Evolutionary conservation across 441 rosid genomes (phyloP).

Genomic region (Adansonia madagascariensis): DNA sequence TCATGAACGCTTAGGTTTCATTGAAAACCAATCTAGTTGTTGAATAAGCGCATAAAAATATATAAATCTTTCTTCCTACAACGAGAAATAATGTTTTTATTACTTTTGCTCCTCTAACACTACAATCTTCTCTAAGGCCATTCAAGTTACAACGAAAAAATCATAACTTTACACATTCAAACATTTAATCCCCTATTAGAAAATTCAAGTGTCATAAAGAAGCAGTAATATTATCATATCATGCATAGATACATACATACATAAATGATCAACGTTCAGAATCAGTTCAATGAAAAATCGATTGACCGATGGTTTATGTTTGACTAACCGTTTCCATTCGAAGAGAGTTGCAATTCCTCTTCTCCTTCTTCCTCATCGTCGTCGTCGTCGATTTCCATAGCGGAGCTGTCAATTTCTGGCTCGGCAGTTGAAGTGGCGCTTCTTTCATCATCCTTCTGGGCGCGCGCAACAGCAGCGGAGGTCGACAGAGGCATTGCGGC

Average conservation of each 20-base stretch:
- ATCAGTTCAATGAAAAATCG: neutral
- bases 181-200: neutral
- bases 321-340: constrained; percentile 34
- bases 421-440: constrained; percentile 2
- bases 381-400: constrained; percentile 38
- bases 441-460: constrained; percentile 25
- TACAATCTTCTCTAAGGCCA: neutral
- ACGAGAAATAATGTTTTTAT: neutral
- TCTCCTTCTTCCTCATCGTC: constrained; percentile 32
- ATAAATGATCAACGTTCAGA: neutral
- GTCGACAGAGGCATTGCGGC: constrained; percentile 32
- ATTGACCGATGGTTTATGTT: neutral
- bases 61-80: neutral
- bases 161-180: neutral
- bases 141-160: neutral
- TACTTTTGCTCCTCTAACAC: neutral
- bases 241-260: neutral
- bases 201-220: constrained; percentile 11
- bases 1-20: neutral
- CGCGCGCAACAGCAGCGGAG: constrained; percentile 20
- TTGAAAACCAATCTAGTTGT: constrained; percentile 9
- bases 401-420: constrained; percentile 40
- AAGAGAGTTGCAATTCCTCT: constrained; percentile 29
- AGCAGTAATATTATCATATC: neutral
- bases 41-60: neutral